Evolutionary conservation across 768 basidiomycete species (phyloP).

Genomic region (Grammothele lineata): DNA sequence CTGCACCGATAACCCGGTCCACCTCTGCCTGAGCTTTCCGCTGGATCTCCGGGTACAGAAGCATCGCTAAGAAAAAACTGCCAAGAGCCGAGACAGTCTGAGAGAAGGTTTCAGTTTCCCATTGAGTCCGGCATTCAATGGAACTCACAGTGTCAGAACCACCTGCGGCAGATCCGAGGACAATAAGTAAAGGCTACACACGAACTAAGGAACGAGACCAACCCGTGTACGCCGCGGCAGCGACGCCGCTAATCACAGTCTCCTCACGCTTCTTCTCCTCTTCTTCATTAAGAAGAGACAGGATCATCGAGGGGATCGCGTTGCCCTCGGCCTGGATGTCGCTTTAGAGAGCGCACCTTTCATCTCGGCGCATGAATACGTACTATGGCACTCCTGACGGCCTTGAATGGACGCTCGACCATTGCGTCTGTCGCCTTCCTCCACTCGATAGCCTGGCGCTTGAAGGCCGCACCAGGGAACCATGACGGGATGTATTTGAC

Average conservation of each 20-base stretch:
- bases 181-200: no score
- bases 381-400: slow-evolving; percentile 21
- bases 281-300: slow-evolving; percentile 8
- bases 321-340: slow-evolving; percentile 16
- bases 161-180: slow-evolving; percentile 2
- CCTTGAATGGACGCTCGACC: slow-evolving; percentile 20
- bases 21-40: slow-evolving; percentile 32
- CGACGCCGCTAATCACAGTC: slow-evolving; percentile 16
- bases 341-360: not conserved
- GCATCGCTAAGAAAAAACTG: slow-evolving; percentile 32
- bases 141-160: slow-evolving; percentile 18
- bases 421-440: slow-evolving; percentile 14
- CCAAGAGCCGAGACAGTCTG: slow-evolving; percentile 19
- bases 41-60: slow-evolving; percentile 28
- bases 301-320: slow-evolving; percentile 15
- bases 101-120: not conserved
- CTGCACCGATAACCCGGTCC: slow-evolving; percentile 33
- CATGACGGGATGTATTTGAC: slow-evolving; percentile 22
- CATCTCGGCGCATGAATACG: not conserved
- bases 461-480: slow-evolving; percentile 26
- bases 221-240: slow-evolving; percentile 19
- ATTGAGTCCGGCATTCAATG: not conserved
- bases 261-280: slow-evolving; percentile 13
- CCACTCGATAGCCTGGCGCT: slow-evolving; percentile 19
- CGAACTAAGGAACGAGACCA: no score